Percentiles rank a stretch among this genome's conserved stretches.
These are phyloP conservation scores for Tetracladium maxilliforme DNA, from an alignment of 2,329 filamentous ascomycete genomes.

Conservation along the genomic window DNA sequence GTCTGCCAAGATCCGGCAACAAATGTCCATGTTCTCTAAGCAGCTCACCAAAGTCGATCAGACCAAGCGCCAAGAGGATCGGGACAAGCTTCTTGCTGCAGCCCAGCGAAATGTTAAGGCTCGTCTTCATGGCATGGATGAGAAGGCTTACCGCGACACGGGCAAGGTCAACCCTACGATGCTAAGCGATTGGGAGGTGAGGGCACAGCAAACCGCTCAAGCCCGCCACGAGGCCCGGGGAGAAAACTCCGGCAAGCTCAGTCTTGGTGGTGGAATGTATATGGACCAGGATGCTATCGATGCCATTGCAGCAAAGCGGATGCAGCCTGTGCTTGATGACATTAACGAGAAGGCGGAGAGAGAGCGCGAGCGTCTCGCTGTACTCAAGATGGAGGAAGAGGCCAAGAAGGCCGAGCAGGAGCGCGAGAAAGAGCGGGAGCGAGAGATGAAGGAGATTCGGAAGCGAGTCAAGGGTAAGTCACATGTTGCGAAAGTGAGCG, in stretches of 20 bases:
- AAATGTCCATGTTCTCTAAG: constrained; percentile 66
- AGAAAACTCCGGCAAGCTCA: constrained; percentile 38
- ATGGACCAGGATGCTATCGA: constrained; percentile 69
- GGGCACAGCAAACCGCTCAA: constrained; percentile 56
- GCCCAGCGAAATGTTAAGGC: constrained; percentile 80
- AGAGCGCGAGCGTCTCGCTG: constrained; percentile 52
- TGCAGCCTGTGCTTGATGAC: constrained; percentile 75
- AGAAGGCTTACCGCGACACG: constrained; percentile 62
- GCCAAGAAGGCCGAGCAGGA: constrained; percentile 44
- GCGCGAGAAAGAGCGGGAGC: constrained; percentile 37
- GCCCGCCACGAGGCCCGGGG: constrained; percentile 46
- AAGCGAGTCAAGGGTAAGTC: constrained; percentile 44
- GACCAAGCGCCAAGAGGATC: constrained; percentile 61
- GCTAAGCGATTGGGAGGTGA: constrained; percentile 64
- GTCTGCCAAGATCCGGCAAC: constrained; percentile 57
- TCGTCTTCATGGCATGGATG: constrained; percentile 66
- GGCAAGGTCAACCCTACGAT: constrained; percentile 57
- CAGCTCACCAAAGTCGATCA: constrained; percentile 54
- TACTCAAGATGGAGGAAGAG: constrained; percentile 48
- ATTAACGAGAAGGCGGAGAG: constrained; percentile 67
- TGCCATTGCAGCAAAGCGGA: constrained; percentile 57
- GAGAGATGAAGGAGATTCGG: constrained; percentile 35
- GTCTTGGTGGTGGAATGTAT: constrained; percentile 64
- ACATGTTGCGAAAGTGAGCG: background rate
- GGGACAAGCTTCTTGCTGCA: constrained; percentile 58